Conservation (phyloP, 1,139 yeast genomes). For the Yamadazyma jaroonii region DNA sequence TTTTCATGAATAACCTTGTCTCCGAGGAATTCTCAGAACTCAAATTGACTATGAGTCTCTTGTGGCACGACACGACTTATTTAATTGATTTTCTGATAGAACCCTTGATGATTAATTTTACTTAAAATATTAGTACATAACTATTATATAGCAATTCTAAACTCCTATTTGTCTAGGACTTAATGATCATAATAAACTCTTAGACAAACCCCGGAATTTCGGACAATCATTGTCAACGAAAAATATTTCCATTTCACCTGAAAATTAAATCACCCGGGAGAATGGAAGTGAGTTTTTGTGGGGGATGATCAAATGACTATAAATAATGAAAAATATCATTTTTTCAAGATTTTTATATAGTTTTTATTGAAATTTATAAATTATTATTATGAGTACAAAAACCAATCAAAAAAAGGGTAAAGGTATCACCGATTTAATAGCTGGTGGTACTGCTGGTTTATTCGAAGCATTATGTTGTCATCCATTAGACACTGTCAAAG, state of each 20-base stretch:
- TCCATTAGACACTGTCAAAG: slow-evolving; percentile 93
- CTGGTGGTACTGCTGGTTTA: slow-evolving; percentile 97
- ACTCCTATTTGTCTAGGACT: too few relatives aligned
- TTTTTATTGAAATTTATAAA: background rate
- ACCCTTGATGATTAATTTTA: too few relatives aligned
- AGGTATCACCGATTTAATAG: slow-evolving; percentile 71
- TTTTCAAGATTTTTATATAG: background rate
- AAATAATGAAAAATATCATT: background rate
- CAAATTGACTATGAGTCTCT: background rate
- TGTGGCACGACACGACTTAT: background rate
- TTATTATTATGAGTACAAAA: slow-evolving; percentile 4
- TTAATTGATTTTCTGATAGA: too few relatives aligned
- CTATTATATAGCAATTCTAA: too few relatives aligned
- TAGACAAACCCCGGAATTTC: too few relatives aligned
- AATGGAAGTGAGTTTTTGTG: slow-evolving; percentile 16
- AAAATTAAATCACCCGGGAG: slow-evolving; percentile 11
- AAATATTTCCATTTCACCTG: slow-evolving; percentile 8
- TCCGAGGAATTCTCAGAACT: background rate
- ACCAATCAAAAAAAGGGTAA: slow-evolving; percentile 24
- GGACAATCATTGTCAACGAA: background rate
- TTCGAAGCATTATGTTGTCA: slow-evolving; percentile 97
- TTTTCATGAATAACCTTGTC: too few relatives aligned
- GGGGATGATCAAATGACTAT: slow-evolving; percentile 9
- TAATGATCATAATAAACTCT: too few relatives aligned
- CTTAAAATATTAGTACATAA: too few relatives aligned